Conservation (phyloP, 2,329 filamentous ascomycete species). For the Dactylonectria estremocensis region DNA sequence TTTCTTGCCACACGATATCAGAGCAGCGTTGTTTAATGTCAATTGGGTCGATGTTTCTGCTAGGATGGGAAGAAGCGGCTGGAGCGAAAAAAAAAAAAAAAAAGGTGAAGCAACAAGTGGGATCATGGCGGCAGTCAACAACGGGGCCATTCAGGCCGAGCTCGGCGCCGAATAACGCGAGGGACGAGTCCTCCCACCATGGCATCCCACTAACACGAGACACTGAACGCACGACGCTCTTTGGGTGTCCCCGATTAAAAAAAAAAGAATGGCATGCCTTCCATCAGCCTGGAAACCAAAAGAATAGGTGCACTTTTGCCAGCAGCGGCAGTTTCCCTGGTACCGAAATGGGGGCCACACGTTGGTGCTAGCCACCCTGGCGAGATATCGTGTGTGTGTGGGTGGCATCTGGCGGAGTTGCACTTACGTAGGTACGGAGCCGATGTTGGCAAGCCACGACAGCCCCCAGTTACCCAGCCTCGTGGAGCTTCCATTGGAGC, state of each 20-base stretch:
- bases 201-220: conserved; percentile 33
- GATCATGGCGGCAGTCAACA: conserved; percentile 9
- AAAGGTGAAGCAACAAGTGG: conserved; percentile 12
- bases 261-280: conserved; percentile 12
- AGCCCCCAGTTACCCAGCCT: conserved; percentile 35
- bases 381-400: conserved; percentile 8
- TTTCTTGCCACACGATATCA: neutral
- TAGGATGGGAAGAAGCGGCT: neutral
- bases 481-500: conserved; percentile 38
- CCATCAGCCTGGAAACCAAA: conserved; percentile 7
- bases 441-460: conserved; percentile 40
- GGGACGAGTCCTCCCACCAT: conserved; percentile 32
- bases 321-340: conserved; percentile 37
- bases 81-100: neutral
- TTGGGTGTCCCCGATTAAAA: neutral
- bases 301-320: conserved; percentile 5
- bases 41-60: conserved; percentile 17
- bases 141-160: conserved; percentile 42
- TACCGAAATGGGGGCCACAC: conserved; percentile 25
- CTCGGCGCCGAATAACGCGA: conserved; percentile 46
- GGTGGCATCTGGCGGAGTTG: conserved; percentile 19
- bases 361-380: conserved; percentile 24
- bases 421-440: conserved; percentile 41
- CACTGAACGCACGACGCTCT: neutral
- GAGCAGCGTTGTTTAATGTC: neutral